Conservation (phyloP, 768 basidiomycete genomes). For the Mycena leptocephala region DNA sequence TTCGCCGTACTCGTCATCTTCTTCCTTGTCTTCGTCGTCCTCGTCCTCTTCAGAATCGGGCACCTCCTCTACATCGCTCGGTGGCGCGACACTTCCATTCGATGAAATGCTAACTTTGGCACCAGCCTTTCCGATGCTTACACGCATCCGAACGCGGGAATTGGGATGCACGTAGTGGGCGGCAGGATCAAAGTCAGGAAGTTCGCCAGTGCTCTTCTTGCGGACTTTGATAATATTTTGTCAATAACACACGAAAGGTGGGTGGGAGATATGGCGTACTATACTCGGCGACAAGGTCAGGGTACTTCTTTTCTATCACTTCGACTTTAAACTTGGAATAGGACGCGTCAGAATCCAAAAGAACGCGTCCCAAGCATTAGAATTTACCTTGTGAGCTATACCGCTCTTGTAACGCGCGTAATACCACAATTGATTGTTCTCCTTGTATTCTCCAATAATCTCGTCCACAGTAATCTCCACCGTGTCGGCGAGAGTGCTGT, state of each 20-base stretch:
- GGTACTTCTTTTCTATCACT: conserved; percentile 55
- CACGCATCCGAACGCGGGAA: conserved; percentile 65
- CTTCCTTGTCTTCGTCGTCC: conserved; percentile 40
- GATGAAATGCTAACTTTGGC: conserved; percentile 43
- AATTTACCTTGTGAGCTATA: conserved; percentile 71
- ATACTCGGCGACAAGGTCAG: conserved; percentile 69
- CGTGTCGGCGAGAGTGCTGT: conserved; percentile 8
- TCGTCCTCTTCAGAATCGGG: conserved; percentile 55
- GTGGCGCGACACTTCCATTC: conserved; percentile 41
- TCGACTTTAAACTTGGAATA: conserved; percentile 60
- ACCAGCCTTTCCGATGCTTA: conserved; percentile 49
- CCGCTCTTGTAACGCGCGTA: conserved; percentile 74
- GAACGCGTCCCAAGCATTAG: conserved; percentile 32
- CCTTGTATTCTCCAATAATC: conserved; percentile 72
- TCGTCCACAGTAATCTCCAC: conserved; percentile 52
- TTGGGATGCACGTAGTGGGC: conserved; percentile 71
- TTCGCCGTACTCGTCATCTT: conserved; percentile 37
- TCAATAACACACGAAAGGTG: conserved; percentile 27
- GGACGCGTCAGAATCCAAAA: conserved; percentile 46
- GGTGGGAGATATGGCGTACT: conserved; percentile 56
- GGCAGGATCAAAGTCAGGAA: conserved; percentile 74
- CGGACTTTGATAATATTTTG: conserved; percentile 54
- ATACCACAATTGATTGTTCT: conserved; percentile 63
- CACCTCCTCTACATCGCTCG: conserved; percentile 45
- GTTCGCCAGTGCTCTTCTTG: conserved; percentile 59